phyloP scores from a whole-genome alignment of 305 asterid species.

The Fraxinus platypoda region DNA sequence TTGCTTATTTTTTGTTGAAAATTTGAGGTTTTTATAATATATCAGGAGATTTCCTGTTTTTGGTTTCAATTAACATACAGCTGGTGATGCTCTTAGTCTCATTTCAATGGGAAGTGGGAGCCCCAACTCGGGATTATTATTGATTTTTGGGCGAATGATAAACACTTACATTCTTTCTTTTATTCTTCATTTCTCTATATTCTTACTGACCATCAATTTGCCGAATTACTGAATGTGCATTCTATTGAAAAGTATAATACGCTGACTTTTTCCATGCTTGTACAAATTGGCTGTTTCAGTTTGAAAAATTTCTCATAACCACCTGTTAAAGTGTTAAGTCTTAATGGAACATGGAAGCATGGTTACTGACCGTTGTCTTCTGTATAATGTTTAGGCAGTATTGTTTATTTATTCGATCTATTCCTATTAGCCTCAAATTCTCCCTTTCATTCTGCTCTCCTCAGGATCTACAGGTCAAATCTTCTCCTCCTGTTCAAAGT shows the following conservation, averaged over 20 bases:
- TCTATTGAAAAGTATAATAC: background rate
- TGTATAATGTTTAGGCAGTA: background rate
- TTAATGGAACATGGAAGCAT: background rate
- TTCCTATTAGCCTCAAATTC: constrained; percentile 1
- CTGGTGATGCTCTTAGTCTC: background rate
- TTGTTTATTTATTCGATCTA: background rate
- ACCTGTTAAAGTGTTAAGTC: background rate
- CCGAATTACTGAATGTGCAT: background rate
- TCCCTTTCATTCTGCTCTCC: constrained; percentile 13
- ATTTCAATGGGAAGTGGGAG: background rate
- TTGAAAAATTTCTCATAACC: background rate
- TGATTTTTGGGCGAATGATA: background rate
- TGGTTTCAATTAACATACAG: background rate
- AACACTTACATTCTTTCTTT: background rate
- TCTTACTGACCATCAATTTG: background rate
- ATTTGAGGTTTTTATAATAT: background rate
- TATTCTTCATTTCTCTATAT: background rate
- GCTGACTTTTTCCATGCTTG: background rate
- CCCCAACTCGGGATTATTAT: background rate
- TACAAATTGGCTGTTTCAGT: background rate
- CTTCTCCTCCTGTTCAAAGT: constrained; percentile 79
- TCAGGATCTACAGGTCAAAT: constrained; percentile 93
- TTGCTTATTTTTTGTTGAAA: background rate
- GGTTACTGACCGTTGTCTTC: background rate
- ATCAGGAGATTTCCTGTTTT: background rate